Evolutionary conservation across 2,329 filamentous ascomycete species (phyloP).

Genomic region (Knufia fluminis): DNA sequence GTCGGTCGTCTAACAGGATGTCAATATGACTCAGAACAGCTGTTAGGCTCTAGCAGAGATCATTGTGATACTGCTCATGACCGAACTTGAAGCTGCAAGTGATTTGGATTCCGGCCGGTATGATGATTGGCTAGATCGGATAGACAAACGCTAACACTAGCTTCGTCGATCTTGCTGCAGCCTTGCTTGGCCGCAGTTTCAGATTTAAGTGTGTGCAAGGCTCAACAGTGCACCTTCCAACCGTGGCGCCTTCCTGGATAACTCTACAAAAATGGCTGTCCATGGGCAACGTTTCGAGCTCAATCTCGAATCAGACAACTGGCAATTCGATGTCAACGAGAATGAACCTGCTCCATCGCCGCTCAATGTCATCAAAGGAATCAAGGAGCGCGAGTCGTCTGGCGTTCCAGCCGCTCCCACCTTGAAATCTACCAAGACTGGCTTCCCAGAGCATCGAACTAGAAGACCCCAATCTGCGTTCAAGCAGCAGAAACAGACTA

Average conservation of each 20-base stretch:
- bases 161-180: neutral
- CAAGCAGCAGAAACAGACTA: slow-evolving; percentile 48
- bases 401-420: slow-evolving; percentile 39
- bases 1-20: no score
- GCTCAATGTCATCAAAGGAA: slow-evolving; percentile 55
- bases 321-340: slow-evolving; percentile 22
- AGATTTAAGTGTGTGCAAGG: neutral
- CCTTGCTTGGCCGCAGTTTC: neutral
- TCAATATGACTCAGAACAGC: no score
- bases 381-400: slow-evolving; percentile 62
- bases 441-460: slow-evolving; percentile 85
- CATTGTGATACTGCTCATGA: no score
- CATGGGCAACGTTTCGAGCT: slow-evolving; percentile 53
- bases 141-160: neutral
- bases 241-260: no score
- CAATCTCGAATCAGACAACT: slow-evolving; percentile 47
- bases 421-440: slow-evolving; percentile 55
- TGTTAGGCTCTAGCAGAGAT: no score
- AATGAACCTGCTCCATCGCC: slow-evolving; percentile 25
- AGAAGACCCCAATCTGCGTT: slow-evolving; percentile 66
- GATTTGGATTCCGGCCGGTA: no score
- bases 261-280: slow-evolving; percentile 22
- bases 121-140: no score
- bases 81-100: no score
- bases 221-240: neutral